phyloP scores from a whole-genome alignment of 75 land plant species.

The Picea sitchensis region DNA sequence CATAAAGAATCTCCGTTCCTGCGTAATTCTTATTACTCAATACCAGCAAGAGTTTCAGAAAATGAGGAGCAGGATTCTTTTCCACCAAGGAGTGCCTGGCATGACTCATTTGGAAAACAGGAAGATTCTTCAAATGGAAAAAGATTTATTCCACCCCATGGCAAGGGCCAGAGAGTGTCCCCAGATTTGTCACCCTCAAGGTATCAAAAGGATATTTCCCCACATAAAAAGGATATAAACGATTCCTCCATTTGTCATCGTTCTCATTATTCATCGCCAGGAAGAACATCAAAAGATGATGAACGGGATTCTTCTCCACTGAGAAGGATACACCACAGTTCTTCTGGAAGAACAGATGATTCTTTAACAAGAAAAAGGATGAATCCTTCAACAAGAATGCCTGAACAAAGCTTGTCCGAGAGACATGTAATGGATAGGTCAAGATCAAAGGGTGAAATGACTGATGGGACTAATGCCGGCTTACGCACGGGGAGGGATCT shows the following conservation, averaged over 20 bases:
- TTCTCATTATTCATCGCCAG: background rate
- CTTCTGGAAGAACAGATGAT: background rate
- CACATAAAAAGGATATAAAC: too few relatives aligned
- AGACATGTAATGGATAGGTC: background rate
- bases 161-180: background rate
- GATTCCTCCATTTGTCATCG: background rate
- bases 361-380: conserved; percentile 2
- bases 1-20: too few relatives aligned
- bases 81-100: background rate
- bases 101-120: background rate
- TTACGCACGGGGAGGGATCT: conserved; percentile 49
- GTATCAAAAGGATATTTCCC: background rate
- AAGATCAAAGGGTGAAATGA: conserved; percentile 11
- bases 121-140: background rate
- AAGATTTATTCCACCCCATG: background rate
- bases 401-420: conserved; percentile 8
- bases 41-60: conserved; percentile 16
- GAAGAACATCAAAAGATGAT: background rate
- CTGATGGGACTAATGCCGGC: conserved; percentile 52
- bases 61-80: background rate
- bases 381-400: conserved; percentile 28
- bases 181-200: background rate
- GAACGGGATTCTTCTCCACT: conserved; percentile 55
- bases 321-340: conserved; percentile 21
- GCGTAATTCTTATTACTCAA: conserved; percentile 15